Conservation (phyloP, 2,329 filamentous ascomycete species). For the Fusarium pseudograminearum region DNA sequence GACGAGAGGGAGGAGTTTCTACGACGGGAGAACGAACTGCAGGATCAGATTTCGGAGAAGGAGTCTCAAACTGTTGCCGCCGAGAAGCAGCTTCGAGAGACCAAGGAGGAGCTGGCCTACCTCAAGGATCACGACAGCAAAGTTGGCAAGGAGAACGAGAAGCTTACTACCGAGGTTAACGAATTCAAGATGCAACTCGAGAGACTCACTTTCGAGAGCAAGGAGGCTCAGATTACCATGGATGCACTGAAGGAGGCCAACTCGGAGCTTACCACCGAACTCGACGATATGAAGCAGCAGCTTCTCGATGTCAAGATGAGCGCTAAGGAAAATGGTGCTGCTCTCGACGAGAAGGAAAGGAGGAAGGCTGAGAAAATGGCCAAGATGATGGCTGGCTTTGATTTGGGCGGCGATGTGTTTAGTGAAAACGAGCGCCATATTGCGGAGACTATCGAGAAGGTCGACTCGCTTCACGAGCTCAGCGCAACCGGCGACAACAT, state of each 20-base stretch:
- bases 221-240: slow-evolving; percentile 97
- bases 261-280: slow-evolving; percentile 86
- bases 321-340: slow-evolving; percentile 90
- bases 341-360: slow-evolving; percentile 96
- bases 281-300: slow-evolving; percentile 97
- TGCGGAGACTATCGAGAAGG: slow-evolving; percentile 82
- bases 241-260: slow-evolving; percentile 97
- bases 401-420: slow-evolving; percentile 91
- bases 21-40: slow-evolving; percentile 93
- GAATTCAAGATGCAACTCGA: slow-evolving; percentile 97
- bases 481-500: slow-evolving; percentile 82
- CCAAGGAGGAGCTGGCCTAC: slow-evolving; percentile 85
- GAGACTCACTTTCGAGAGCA: slow-evolving; percentile 93
- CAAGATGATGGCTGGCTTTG: slow-evolving; percentile 99
- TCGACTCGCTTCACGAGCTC: slow-evolving; percentile 82
- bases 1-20: slow-evolving; percentile 98
- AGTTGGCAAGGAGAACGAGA: slow-evolving; percentile 90
- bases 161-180: slow-evolving; percentile 85
- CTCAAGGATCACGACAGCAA: slow-evolving; percentile 89
- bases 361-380: slow-evolving; percentile 99
- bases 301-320: slow-evolving; percentile 96
- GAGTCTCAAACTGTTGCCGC: slow-evolving; percentile 83
- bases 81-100: slow-evolving; percentile 84
- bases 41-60: slow-evolving; percentile 94
- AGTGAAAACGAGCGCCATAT: slow-evolving; percentile 92